Percentiles rank a stretch among this genome's conserved stretches.
These are phyloP conservation scores for Pyropia yezoensis DNA, from an alignment of 23 red algal species.

Conservation along the genomic window DNA sequence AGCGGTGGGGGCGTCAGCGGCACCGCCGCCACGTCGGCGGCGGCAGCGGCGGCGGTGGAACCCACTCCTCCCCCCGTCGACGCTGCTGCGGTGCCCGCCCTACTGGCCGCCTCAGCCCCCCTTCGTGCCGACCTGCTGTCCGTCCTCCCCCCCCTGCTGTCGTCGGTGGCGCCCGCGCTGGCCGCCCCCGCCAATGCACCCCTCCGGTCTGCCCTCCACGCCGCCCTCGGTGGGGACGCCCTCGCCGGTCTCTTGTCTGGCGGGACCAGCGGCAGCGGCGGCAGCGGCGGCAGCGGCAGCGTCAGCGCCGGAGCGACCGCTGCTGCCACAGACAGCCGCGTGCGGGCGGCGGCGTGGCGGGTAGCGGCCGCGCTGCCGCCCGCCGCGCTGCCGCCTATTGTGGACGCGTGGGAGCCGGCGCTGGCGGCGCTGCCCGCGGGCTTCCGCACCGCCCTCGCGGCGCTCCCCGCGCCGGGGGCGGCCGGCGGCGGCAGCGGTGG, in stretches of 20 bases:
- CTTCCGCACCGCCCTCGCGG: no score
- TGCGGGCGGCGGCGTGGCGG: no score
- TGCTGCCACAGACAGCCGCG: no score
- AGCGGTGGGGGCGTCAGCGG: not conserved
- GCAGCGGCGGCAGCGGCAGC: no score
- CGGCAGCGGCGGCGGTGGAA: not conserved
- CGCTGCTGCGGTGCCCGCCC: not conserved
- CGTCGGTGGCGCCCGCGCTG: constrained; percentile 23
- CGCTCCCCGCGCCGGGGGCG: no score
- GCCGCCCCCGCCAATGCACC: constrained; percentile 14
- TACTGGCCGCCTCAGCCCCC: not conserved
- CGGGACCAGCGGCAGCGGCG: not conserved
- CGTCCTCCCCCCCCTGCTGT: constrained; percentile 28
- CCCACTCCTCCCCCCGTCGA: not conserved
- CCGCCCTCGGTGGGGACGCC: constrained; percentile 35
- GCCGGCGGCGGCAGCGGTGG: no score
- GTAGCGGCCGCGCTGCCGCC: no score
- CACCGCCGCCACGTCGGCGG: constrained; percentile 6
- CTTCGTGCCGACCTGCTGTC: constrained; percentile 9
- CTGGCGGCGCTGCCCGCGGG: no score
- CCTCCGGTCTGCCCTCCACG: constrained; percentile 19
- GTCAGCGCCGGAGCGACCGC: no score
- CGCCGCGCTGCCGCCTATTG: no score
- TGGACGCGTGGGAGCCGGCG: no score
- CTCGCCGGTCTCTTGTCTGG: constrained; percentile 13